Conservation (phyloP, 208 protist genomes). For the Trypanosoma platydactyli region DNA sequence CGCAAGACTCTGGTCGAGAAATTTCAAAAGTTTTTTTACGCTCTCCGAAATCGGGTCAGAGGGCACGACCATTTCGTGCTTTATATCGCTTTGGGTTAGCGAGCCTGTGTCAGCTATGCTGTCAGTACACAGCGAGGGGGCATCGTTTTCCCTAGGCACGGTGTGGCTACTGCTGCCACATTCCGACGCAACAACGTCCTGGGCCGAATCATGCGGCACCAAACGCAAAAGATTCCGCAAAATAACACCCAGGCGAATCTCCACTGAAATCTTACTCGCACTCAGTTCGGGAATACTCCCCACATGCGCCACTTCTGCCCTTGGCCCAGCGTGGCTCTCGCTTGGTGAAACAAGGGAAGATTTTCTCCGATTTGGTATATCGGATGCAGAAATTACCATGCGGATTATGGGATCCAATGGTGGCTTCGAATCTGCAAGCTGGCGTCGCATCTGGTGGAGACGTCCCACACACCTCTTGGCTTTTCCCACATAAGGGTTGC, state of each 20-base stretch:
- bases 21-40: conserved; percentile 12
- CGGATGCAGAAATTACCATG: no score
- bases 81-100: background rate
- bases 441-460: conserved; percentile 9
- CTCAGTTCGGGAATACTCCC: background rate
- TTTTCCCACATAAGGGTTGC: conserved; percentile 76
- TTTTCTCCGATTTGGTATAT: no score
- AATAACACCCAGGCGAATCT: conserved; percentile 9
- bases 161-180: no score
- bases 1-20: conserved; percentile 9
- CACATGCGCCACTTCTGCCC: background rate
- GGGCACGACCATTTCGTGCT: background rate
- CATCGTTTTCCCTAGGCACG: background rate
- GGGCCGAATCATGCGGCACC: background rate
- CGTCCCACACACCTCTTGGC: conserved; percentile 32
- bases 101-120: background rate
- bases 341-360: background rate
- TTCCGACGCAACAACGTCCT: background rate
- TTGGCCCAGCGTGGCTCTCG: background rate
- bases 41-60: conserved; percentile 1
- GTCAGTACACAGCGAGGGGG: background rate
- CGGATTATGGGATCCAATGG: background rate
- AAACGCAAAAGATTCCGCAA: conserved; percentile 10
- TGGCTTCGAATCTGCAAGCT: background rate
- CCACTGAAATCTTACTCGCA: background rate